Base-by-base conservation (phyloP, 2,329 filamentous ascomycete species). In the Madurella fahalii region DNA sequence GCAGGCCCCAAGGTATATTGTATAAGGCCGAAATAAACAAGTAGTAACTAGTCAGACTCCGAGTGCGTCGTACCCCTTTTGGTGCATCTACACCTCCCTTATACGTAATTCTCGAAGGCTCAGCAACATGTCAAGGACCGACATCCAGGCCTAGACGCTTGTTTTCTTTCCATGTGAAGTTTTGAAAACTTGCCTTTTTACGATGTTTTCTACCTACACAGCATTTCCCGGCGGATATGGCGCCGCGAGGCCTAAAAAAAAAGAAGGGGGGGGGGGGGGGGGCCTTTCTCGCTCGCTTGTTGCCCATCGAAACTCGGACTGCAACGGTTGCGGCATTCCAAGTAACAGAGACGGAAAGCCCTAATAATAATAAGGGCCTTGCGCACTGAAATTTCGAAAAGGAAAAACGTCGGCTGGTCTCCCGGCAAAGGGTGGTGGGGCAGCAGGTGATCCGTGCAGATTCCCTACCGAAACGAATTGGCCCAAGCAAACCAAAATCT, bases 361-460 rank as follows among this genome's bases (percentile, higher is more conserved):
- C 61, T 63, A 63, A 63, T 43, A 52, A 40, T 42, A 30, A 34
- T 45, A 52, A 58, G 44, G 50, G 47, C 51, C 56, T 51, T 48
- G 57, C 61, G 57, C 61, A 62, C 61, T 61, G 61, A 63, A 63
- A 57, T 62, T 57, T 34, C 31, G 53, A 61, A 58, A 57, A 55
- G 53, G 52, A 50, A 63, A 59, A 63, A 56, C 47, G 45, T 37
- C 53, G 51, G 50, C 48, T 39, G 18, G 20, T 5, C 15, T 2
- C 25, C 37, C 42, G 41, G 49, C 40, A 16, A 32, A 17, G 13
- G 44, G 50, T 40, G 46, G 56, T 47, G 58, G 60, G 57, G 52
- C 54, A 54, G 48, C 13, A 57, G 16, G 50, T 44, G 58, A 48
- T 56, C 58, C 58, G 60, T 60, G 60, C 58, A 56, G 50, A 30